Base-by-base conservation (phyloP, 768 basidiomycete species). In the Phanerodontia chrysosporium region DNA sequence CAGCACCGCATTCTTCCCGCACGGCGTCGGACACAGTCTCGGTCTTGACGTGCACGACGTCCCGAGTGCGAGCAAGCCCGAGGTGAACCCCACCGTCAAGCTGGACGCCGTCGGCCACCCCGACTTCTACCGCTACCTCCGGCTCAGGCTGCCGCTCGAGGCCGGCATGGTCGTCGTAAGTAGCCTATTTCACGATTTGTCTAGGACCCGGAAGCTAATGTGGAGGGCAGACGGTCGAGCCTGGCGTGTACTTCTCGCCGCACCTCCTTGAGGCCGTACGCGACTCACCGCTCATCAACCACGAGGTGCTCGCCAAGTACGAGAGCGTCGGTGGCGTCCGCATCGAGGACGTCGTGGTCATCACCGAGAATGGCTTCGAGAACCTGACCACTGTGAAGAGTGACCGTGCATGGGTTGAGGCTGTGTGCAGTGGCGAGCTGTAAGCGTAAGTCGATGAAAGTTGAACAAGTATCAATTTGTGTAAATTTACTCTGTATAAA, bases 11-110 rank as follows among this genome's bases (percentile, higher is more conserved):
- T 98, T 98, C 79, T 98, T 92, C 82, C 95, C 95, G 10, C 95
- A 98, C 67, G 96, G 95, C 2, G 76, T 90, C 39, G 93, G 94
- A 0, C 95, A 98, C 69, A 90, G 90, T 6, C 76, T 98, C 44
- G 96, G 96, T 12, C 77, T 97, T 72, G 96, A 98, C 69, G 95
- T 98, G 1, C 96, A 97, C 68, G 95, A 97, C 66, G 91, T 90
- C 1, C 90, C 92, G 0, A 83, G 80, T 48, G 87, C 88, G n/a
- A 89, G 83, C 71, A 91, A 86, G 69, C 92, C 89, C n/a, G 70
- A 59, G 9, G 73, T 75, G 16, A 88, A 83, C 64, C 73, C 75
- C 0, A 86, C 83, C 1, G 78, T 85, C 59, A 72, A 72, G 58
- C 67, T 62, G 56, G 48, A 64, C 2, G 64, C 63, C 27, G 56